These are phyloP conservation scores for Geotrichum phurueaensis DNA, from an alignment of 1,139 yeast genomes.

Conservation along the genomic window DNA sequence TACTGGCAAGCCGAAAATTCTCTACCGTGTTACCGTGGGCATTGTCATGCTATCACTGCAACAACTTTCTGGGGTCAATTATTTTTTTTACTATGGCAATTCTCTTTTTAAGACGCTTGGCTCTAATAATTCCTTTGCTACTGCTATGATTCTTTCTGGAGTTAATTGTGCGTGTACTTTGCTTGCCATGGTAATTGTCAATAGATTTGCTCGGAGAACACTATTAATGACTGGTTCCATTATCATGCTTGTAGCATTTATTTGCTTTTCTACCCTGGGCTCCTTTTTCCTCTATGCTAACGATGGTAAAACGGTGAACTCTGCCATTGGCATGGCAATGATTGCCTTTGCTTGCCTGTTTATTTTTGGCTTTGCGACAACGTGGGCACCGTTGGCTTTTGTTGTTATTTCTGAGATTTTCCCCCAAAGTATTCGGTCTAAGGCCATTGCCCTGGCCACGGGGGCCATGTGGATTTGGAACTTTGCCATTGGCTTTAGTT, in stretches of 20 bases:
- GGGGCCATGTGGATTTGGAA: slow-evolving; percentile 33
- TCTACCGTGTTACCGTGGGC: slow-evolving; percentile 62
- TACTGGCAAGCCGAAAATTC: slow-evolving; percentile 60
- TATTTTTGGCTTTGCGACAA: slow-evolving; percentile 75
- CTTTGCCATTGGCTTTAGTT: slow-evolving; percentile 58
- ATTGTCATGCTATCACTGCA: slow-evolving; percentile 61
- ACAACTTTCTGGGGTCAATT: slow-evolving; percentile 76
- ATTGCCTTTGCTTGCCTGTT: slow-evolving; percentile 72
- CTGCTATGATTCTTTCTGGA: slow-evolving; percentile 70
- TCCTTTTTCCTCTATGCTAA: slow-evolving; percentile 31
- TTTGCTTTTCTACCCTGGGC: slow-evolving; percentile 65
- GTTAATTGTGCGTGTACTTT: slow-evolving; percentile 75
- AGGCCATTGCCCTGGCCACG: slow-evolving; percentile 54
- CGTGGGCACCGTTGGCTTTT: slow-evolving; percentile 86
- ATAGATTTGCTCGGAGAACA: slow-evolving; percentile 63
- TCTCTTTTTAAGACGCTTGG: slow-evolving; percentile 74
- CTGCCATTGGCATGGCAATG: slow-evolving; percentile 67
- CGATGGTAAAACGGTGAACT: not conserved
- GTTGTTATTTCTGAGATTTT: slow-evolving; percentile 72
- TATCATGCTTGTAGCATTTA: slow-evolving; percentile 60
- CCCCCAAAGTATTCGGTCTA: slow-evolving; percentile 72
- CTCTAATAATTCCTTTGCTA: slow-evolving; percentile 55
- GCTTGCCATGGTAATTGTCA: slow-evolving; percentile 60
- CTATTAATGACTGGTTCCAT: slow-evolving; percentile 59
- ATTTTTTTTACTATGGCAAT: slow-evolving; percentile 78